Base-by-base conservation (phyloP, 169 alveolate species). In the Sarcocystis neurona region DNA sequence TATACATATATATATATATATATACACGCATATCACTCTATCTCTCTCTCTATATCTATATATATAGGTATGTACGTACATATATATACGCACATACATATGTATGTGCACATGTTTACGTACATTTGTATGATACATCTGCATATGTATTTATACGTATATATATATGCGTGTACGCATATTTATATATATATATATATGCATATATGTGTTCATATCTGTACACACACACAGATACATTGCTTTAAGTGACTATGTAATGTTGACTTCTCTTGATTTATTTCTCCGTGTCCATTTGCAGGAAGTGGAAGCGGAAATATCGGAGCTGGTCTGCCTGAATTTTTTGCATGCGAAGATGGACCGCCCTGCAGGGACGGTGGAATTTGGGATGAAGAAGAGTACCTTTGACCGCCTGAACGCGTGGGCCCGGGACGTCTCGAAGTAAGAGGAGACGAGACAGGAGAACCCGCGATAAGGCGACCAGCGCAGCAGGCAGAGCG, bases 361-460 rank as follows among this genome's bases (percentile, higher is more conserved):
- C 46, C 58, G 92, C 30, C 92, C 92, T 34, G 88, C 92, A 23
- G 53, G 89, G 20, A 88, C 79, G 23, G 92, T 88, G 41, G 88
- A 50, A n/a, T 88, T 88, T 68, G 88, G 92, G 30, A 88, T 78
- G 70, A 70, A 46, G 34, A 48, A 88, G 32, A 63, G 60, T 15
- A 56, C 86, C 58, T 56, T 44, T 43, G 88, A 82, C 63, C 63
- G 53, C 88, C 63, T 82, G 32, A 82, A 50, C 63, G 41, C 53
- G 44, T 82, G 88, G 88, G 72, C 88, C 23, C 3, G 39, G 30
- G 88, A 82, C 37, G 78, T 82, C 4, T 4, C 37, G 34, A 82
- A 30, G 88, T 82, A 82, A 20, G 75, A n/a, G 2, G 70, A 58
- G 70, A 23, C n/a, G n/a, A n/a, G n/a, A n/a, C n/a, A n/a, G n/a